These are phyloP conservation scores for Cordyceps farinosa DNA, from an alignment of 2,329 filamentous ascomycete species.

Conservation along the genomic window DNA sequence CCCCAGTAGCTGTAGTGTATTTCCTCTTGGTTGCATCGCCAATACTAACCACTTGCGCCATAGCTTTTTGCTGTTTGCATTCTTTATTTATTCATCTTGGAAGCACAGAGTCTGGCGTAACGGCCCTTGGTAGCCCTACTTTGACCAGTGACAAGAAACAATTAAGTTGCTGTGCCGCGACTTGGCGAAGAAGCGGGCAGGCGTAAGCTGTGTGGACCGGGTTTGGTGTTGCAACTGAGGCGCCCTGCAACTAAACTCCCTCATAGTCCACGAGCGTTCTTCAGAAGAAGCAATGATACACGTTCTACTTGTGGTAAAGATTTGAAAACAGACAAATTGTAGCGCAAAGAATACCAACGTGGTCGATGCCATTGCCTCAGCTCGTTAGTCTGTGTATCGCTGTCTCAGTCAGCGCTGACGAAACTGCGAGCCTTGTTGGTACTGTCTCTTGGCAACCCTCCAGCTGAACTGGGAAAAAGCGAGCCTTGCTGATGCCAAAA, in stretches of 20 bases:
- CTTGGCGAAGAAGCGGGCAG: constrained; percentile 44
- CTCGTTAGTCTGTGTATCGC: no score
- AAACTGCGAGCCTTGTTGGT: background rate
- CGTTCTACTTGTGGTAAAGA: no score
- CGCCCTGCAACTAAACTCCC: no score
- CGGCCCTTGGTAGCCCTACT: constrained; percentile 58
- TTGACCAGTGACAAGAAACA: constrained; percentile 53
- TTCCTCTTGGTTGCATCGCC: constrained; percentile 56
- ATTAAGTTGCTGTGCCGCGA: constrained; percentile 42
- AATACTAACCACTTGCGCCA: constrained; percentile 38
- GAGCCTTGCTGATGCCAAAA: background rate
- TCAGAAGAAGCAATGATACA: no score
- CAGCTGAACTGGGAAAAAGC: background rate
- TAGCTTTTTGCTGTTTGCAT: constrained; percentile 24
- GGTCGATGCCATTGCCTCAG: no score
- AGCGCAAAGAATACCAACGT: no score
- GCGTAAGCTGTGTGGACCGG: constrained; percentile 43
- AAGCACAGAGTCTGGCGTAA: constrained; percentile 52
- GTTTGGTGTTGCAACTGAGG: no score
- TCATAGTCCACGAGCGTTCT: no score
- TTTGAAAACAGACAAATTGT: no score
- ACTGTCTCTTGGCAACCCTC: background rate
- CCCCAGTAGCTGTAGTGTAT: constrained; percentile 49
- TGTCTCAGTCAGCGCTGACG: background rate
- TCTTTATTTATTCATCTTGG: constrained; percentile 30